Evolutionary conservation across 2,329 filamentous ascomycete genomes (phyloP), one percentile per base, ranked within the genome.

Genomic region (Thelonectria olida): DNA sequence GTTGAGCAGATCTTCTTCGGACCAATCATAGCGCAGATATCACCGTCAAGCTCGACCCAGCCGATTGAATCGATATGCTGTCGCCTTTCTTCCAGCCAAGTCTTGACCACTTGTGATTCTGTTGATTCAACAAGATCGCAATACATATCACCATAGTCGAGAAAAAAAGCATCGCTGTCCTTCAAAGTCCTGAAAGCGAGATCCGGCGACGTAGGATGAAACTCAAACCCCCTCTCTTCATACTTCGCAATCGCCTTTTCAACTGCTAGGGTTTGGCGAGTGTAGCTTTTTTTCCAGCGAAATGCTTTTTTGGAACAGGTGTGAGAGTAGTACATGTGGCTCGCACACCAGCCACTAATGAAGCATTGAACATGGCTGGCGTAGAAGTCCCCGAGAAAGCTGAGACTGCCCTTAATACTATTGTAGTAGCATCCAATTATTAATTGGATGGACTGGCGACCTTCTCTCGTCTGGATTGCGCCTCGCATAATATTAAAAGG

Each of bases 331-430:
- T 64, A 64, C 20, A 64, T 44, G 22, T 64, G 25, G 36, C 50
- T 53, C 8, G 54, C 51, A 48, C 20, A 64, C 54, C 22, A 62
- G 5, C 58, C 51, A 19, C 58, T 39, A 28, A 62, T 64, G 27
- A 64, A 64, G 15, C 51, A 64, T 36, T 64, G 22, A 13, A 64
- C 34, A 51, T 64, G 34, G 17, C 54, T 64, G 12, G 51, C 58
- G 10, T 64, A 64, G 19, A 64, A 64, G 8, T 58, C 51, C 10
- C 49, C 62, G 4, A 64, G 48, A 12, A 64, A 64, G 36, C 62
- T 64, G 6, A 64, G n/a, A 27, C 41, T 54, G 27, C 44, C 57
- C 25, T 41, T 55, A 3, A 61, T 58, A 13, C 54, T 50, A 19
- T 10, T 22, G 22, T 58, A 64, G 12, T 58, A 23, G 12, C 34